Evolutionary conservation across 2,329 filamentous ascomycete species (phyloP).

Genomic region (Cercospora sp.): DNA sequence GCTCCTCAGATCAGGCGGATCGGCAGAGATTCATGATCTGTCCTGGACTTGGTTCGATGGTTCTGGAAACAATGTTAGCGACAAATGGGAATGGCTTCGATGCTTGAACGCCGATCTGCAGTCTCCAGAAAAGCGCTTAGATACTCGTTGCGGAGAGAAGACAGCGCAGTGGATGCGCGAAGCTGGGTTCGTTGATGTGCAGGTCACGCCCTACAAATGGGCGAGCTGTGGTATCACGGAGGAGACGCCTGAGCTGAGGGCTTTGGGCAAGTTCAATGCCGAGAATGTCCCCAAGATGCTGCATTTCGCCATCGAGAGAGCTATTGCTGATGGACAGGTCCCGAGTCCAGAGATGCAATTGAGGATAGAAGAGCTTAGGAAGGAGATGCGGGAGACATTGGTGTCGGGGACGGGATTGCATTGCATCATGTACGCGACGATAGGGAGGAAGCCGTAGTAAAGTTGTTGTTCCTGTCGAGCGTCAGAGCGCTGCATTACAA

Average conservation of each 20-base stretch:
- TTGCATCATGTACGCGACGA: slow-evolving; percentile 18
- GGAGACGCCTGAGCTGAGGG: slow-evolving; percentile 14
- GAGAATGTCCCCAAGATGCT: slow-evolving; percentile 17
- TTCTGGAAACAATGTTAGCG: slow-evolving; percentile 10
- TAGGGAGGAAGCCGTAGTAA: slow-evolving; percentile 19
- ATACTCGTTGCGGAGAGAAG: background rate
- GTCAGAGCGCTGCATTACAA: background rate
- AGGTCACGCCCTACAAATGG: slow-evolving; percentile 4
- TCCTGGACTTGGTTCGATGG: slow-evolving; percentile 14
- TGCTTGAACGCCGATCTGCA: background rate
- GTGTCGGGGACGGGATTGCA: slow-evolving; percentile 5
- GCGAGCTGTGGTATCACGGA: slow-evolving; percentile 17
- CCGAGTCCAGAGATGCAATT: background rate
- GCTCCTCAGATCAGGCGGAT: slow-evolving; percentile 28
- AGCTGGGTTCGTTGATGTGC: slow-evolving; percentile 15
- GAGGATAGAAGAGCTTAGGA: slow-evolving; percentile 13
- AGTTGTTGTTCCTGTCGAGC: background rate
- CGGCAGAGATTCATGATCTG: slow-evolving; percentile 29
- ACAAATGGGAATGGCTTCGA: slow-evolving; percentile 16
- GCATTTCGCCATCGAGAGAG: slow-evolving; percentile 18
- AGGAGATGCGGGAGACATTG: slow-evolving; percentile 17
- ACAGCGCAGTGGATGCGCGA: slow-evolving; percentile 1
- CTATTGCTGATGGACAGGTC: background rate
- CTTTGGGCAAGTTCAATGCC: slow-evolving; percentile 16
- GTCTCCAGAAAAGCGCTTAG: background rate